Base-by-base conservation (phyloP, 805 yeast species). In the Saturnispora silvae region DNA sequence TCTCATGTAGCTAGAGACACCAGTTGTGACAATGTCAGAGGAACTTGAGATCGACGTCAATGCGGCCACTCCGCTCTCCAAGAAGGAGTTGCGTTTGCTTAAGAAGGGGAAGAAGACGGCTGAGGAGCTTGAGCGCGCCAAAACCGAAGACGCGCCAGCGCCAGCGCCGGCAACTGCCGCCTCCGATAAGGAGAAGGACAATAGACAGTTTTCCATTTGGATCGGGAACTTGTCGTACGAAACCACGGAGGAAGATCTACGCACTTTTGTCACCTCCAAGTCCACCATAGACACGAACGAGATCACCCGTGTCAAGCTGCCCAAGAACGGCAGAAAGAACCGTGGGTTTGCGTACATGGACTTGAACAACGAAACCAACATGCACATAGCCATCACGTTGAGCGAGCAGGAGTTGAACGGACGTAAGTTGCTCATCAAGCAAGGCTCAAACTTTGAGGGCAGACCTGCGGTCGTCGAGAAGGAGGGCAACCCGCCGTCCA, bases 271-370 rank as follows among this genome's bases (percentile, higher is more conserved):
- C 6, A 60, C 68, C 1, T 68, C 72, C 8, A 82, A 79, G 52
- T 72, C 89, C 0, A 51, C 54, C 1, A 66, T 82, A 13, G 56
- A 59, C 14, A 79, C 73, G 36, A 60, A 58, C 1, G 84, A 81
- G 44, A 76, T 92, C 36, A 59, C 77, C 0, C 70, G 97, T 54
- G 63, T 86, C 33, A 82, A 89, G 49, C 57, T 89, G 52, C 97
- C 97, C n/a, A 64, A 69, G 26, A 72, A 72, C 44, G 77, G 70
- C 20, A 72, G 70, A 45, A 80, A 78, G 51, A 74, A 72, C 43
- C 76, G 78, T 53, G 94, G 98, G 1, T 92, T 87, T 57, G 95
- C 96, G 3, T 87, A 92, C 56, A 72, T 89, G 45, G 96, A 92
- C 57, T 77, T 92, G 49, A 61, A 65, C 8, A 68, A 73, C 2